Evolutionary conservation across 2,329 filamentous ascomycete species (phyloP).

Genomic region (Gremmenia infestans): DNA sequence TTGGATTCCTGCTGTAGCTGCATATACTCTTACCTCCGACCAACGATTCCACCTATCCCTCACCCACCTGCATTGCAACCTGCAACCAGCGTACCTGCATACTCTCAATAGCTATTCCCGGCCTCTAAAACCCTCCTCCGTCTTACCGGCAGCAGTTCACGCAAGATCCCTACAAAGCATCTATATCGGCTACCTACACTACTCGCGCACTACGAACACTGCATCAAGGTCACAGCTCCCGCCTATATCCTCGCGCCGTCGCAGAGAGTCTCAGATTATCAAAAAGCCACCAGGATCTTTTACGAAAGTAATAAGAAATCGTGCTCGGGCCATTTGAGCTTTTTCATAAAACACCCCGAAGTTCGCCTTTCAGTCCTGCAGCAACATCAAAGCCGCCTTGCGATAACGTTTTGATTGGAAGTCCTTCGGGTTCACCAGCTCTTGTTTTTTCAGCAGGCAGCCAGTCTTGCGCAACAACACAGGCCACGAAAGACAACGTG

Average conservation of each 20-base stretch:
- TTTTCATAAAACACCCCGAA: background rate
- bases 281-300: slow-evolving; percentile 27
- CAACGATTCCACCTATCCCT: background rate
- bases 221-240: slow-evolving; percentile 24
- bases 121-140: slow-evolving; percentile 7
- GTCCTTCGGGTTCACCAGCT: slow-evolving; percentile 8
- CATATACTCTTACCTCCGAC: background rate
- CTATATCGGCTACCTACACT: slow-evolving; percentile 22
- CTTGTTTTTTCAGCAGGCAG: slow-evolving; percentile 10
- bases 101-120: background rate
- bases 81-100: background rate
- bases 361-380: background rate
- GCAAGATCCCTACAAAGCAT: slow-evolving; percentile 11
- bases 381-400: background rate
- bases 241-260: slow-evolving; percentile 22
- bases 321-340: background rate
- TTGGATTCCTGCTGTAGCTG: background rate
- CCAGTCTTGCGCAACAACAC: slow-evolving; percentile 14
- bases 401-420: slow-evolving; percentile 1
- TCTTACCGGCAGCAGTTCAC: slow-evolving; percentile 22
- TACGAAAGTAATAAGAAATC: slow-evolving; percentile 17
- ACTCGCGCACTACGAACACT: slow-evolving; percentile 12
- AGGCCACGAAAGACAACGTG: slow-evolving; percentile 13
- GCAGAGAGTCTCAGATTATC: slow-evolving; percentile 28
- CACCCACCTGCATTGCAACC: background rate